Percentiles rank a stretch among this genome's conserved stretches.
These are phyloP conservation scores for Podaxis sp. DNA, from an alignment of 768 basidiomycete genomes.

Conservation along the genomic window DNA sequence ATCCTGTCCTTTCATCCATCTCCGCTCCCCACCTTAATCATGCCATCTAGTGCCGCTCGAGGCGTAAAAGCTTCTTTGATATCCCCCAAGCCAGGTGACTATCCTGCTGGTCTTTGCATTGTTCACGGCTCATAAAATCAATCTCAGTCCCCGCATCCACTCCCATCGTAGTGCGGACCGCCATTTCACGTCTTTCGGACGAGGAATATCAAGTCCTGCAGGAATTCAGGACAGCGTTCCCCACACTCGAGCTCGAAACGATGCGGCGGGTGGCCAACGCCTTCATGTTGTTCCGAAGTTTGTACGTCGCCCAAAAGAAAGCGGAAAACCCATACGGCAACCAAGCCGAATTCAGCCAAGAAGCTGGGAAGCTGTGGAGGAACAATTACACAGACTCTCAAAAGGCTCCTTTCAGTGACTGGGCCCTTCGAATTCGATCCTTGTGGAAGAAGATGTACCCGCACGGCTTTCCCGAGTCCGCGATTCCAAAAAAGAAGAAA, in stretches of 20 bases:
- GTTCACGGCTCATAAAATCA: not conserved
- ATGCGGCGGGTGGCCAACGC: not conserved
- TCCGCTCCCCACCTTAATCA: not conserved
- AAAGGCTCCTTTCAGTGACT: constrained; percentile 12
- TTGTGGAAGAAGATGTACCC: constrained; percentile 7
- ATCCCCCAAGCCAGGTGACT: not conserved
- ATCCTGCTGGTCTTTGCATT: not conserved
- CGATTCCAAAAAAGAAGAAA: not conserved
- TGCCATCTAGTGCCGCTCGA: not conserved
- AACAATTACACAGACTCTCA: constrained; percentile 21
- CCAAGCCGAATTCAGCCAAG: constrained; percentile 34
- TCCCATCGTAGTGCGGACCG: not conserved
- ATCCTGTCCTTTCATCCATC: not conserved
- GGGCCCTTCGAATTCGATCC: not conserved
- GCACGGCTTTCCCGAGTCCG: not conserved
- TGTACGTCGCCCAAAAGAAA: constrained; percentile 20
- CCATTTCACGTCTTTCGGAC: not conserved
- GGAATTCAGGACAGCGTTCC: not conserved
- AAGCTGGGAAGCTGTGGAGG: constrained; percentile 32
- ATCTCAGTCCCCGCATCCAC: not conserved
- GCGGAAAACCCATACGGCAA: constrained; percentile 22
- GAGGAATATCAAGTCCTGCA: not conserved
- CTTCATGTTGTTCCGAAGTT: constrained; percentile 39
- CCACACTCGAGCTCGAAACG: not conserved
- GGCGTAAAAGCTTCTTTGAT: not conserved